Percentiles rank a stretch among this genome's conserved stretches.
Conservation (phyloP, 2,329 filamentous ascomycete species). For the Didymosphaeria variabile region DNA sequence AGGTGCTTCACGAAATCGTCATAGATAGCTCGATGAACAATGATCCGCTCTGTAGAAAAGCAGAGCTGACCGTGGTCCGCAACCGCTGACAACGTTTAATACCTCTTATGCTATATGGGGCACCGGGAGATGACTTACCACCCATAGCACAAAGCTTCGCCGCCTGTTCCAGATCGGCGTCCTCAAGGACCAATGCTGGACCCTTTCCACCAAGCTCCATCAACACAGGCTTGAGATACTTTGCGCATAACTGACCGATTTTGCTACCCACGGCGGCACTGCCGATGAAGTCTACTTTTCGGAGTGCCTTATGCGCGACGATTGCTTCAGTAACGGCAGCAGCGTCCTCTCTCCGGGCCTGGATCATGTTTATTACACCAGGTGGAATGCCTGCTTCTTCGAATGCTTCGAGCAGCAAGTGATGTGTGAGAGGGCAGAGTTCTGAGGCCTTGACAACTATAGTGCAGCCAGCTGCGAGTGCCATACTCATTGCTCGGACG, state of each 20-base stretch:
- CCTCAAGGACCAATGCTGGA: constrained; percentile 77
- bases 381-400: constrained; percentile 73
- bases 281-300: constrained; percentile 81
- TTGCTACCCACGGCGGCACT: constrained; percentile 74
- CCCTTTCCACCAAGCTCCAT: constrained; percentile 86
- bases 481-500: constrained; percentile 52
- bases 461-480: constrained; percentile 66
- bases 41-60: constrained; percentile 82
- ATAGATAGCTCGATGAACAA: constrained; percentile 64
- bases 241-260: constrained; percentile 73
- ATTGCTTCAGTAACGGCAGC: constrained; percentile 72
- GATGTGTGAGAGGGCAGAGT: constrained; percentile 34
- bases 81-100: constrained; percentile 18
- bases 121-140: constrained; percentile 17
- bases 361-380: constrained; percentile 77
- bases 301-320: constrained; percentile 70
- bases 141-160: constrained; percentile 33
- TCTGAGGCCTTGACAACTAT: constrained; percentile 42
- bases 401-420: constrained; percentile 30
- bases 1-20: constrained; percentile 60
- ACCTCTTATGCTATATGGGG: not conserved
- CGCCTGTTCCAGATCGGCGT: constrained; percentile 65
- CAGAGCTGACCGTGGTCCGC: constrained; percentile 73
- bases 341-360: constrained; percentile 66
- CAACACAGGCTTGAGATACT: constrained; percentile 78